Conservation (phyloP, 495 filamentous ascomycete species). For the Polyplosphaeria fusca region DNA sequence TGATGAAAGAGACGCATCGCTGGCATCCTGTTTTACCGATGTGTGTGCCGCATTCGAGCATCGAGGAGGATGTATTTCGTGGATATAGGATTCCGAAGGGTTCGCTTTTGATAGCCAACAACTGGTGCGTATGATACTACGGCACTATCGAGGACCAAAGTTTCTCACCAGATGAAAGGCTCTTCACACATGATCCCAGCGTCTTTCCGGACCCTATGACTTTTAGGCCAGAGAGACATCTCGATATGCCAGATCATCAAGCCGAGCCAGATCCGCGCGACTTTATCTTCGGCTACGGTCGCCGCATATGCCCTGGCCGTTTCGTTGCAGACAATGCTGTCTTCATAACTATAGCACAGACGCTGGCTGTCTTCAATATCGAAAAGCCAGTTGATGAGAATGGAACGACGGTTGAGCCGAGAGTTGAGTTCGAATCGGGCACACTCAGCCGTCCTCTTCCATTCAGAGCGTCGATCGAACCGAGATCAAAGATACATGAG, state of each 20-base stretch:
- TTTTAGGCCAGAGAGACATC: conserved; percentile 46
- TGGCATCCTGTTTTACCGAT: conserved; percentile 49
- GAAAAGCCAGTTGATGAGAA: background rate
- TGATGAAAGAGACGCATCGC: conserved; percentile 48
- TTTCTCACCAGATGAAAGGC: conserved; percentile 12
- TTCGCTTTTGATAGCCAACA: conserved; percentile 41
- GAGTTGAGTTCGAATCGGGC: conserved; percentile 39
- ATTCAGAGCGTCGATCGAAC: conserved; percentile 38
- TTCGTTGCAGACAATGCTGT: conserved; percentile 41
- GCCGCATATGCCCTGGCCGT: conserved; percentile 45
- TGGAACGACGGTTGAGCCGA: conserved; percentile 37
- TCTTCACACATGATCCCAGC: conserved; percentile 39
- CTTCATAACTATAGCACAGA: conserved; percentile 41
- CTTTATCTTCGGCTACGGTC: conserved; percentile 43
- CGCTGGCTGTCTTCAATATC: conserved; percentile 41
- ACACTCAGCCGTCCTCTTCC: conserved; percentile 45
- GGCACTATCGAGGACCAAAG: background rate
- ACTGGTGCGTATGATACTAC: conserved; percentile 38
- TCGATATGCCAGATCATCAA: conserved; percentile 24
- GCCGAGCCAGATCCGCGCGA: conserved; percentile 40
- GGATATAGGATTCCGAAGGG: conserved; percentile 50
- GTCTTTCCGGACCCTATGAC: conserved; percentile 39
- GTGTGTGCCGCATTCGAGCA: conserved; percentile 54
- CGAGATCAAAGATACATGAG: conserved; percentile 38
- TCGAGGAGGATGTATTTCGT: conserved; percentile 49